These are phyloP conservation scores for Canna indica DNA, from an alignment of 176 grass and related monocot species.

Conservation along the genomic window DNA sequence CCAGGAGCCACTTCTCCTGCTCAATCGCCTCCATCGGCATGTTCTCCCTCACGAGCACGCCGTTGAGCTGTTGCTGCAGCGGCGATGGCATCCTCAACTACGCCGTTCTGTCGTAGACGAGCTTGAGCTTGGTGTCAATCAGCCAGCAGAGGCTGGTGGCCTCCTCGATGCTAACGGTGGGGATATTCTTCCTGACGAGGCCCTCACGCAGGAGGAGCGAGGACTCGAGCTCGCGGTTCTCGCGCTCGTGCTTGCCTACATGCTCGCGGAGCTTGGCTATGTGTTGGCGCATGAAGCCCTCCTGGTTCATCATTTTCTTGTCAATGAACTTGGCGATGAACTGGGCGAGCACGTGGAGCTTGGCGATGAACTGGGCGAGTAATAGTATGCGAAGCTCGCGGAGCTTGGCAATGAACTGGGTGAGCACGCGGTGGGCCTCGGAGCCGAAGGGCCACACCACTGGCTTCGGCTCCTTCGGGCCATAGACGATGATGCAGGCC, in stretches of 20 bases:
- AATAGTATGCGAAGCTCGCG: no score
- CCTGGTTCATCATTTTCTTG: conserved; percentile 46
- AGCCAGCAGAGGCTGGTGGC: conserved; percentile 18
- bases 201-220: conserved; percentile 26
- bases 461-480: neutral
- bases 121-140: conserved; percentile 18
- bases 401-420: conserved; percentile 29
- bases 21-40: conserved; percentile 17
- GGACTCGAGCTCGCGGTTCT: conserved; percentile 27
- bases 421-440: neutral
- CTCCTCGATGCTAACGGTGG: conserved; percentile 16
- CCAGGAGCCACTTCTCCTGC: conserved; percentile 8
- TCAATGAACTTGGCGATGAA: no score
- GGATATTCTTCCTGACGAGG: conserved; percentile 6
- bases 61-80: neutral
- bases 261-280: conserved; percentile 27
- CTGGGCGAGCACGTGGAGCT: no score
- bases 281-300: conserved; percentile 27
- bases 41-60: no score
- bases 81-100: neutral
- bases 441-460: conserved; percentile 22
- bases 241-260: conserved; percentile 25
- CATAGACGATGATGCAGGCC: neutral
- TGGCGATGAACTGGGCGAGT: no score
- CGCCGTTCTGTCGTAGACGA: conserved; percentile 8